These are phyloP conservation scores for Gloeopeniophorella convolvens DNA, from an alignment of 768 basidiomycete genomes.

Conservation along the genomic window DNA sequence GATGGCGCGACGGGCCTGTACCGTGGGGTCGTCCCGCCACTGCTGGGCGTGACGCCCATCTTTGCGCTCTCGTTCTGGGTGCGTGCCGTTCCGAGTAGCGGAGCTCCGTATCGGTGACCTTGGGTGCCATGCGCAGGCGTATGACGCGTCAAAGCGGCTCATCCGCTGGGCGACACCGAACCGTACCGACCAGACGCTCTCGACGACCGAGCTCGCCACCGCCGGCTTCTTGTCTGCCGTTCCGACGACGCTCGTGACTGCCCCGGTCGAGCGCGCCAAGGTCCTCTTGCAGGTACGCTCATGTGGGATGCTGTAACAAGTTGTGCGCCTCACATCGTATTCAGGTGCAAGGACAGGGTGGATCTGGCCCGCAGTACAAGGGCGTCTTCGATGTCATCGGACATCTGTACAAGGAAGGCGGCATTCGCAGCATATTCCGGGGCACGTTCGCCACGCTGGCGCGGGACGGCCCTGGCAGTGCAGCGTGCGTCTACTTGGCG, in stretches of 20 bases:
- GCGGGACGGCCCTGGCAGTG: conserved; percentile 93
- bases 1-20: conserved; percentile 88
- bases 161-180: conserved; percentile 77
- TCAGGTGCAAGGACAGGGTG: conserved; percentile 90
- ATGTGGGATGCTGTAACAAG: no score
- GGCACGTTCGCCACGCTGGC: conserved; percentile 92
- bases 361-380: conserved; percentile 64
- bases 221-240: conserved; percentile 95
- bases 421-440: conserved; percentile 83
- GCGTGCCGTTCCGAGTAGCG: conserved; percentile 20
- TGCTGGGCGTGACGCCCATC: conserved; percentile 94
- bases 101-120: neutral
- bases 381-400: conserved; percentile 89
- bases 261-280: conserved; percentile 94
- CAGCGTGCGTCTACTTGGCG: conserved; percentile 58
- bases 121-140: conserved; percentile 50
- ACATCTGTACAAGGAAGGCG: conserved; percentile 91
- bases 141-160: conserved; percentile 86
- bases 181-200: conserved; percentile 54
- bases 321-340: conserved; percentile 41
- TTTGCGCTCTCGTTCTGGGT: conserved; percentile 99
- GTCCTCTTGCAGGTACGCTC: conserved; percentile 78
- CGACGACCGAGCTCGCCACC: conserved; percentile 73
- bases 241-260: conserved; percentile 88
- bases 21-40: conserved; percentile 88